Conservation (phyloP, 352 stramenopile genomes). For the Phytophthora pluvialis region DNA sequence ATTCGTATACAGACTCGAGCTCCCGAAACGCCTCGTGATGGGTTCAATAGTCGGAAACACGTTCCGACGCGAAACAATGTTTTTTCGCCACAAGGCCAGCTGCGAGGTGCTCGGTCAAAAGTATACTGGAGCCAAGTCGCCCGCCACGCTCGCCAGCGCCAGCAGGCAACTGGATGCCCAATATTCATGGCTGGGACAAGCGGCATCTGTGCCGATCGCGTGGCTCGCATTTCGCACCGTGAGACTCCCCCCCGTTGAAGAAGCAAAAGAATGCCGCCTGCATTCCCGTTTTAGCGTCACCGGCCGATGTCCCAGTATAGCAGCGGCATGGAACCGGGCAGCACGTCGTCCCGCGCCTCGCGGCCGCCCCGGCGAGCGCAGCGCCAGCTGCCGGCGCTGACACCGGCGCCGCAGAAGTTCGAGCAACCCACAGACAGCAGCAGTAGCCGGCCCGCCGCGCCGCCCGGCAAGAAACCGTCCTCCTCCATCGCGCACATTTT, state of each 20-base stretch:
- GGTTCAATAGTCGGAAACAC: background rate
- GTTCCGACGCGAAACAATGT: background rate
- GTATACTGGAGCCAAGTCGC: slow-evolving; percentile 14
- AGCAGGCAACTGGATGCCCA: slow-evolving; percentile 19
- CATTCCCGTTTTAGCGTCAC: slow-evolving; percentile 22
- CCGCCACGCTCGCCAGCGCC: slow-evolving; percentile 3
- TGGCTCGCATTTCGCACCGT: slow-evolving; percentile 10
- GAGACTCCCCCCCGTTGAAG: slow-evolving; percentile 21
- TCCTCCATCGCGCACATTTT: slow-evolving; percentile 49
- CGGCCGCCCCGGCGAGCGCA: slow-evolving; percentile 20
- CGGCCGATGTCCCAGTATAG: slow-evolving; percentile 19
- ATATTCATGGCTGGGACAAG: slow-evolving; percentile 28
- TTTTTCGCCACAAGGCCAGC: slow-evolving; percentile 18
- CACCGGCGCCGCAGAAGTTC: slow-evolving; percentile 29
- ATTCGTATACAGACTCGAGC: slow-evolving; percentile 28
- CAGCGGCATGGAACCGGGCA: slow-evolving; percentile 22
- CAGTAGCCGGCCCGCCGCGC: background rate
- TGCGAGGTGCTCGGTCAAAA: background rate
- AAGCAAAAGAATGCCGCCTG: slow-evolving; percentile 12
- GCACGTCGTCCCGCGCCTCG: slow-evolving; percentile 1
- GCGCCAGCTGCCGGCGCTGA: slow-evolving; percentile 30
- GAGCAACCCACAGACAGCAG: slow-evolving; percentile 21
- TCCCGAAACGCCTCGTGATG: slow-evolving; percentile 20
- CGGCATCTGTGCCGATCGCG: slow-evolving; percentile 11
- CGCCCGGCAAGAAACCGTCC: slow-evolving; percentile 33